Percentiles rank a stretch among this genome's conserved stretches.
phyloP scores from a whole-genome alignment of 2,329 filamentous ascomycete species.

The Thermoascus crustaceus region DNA sequence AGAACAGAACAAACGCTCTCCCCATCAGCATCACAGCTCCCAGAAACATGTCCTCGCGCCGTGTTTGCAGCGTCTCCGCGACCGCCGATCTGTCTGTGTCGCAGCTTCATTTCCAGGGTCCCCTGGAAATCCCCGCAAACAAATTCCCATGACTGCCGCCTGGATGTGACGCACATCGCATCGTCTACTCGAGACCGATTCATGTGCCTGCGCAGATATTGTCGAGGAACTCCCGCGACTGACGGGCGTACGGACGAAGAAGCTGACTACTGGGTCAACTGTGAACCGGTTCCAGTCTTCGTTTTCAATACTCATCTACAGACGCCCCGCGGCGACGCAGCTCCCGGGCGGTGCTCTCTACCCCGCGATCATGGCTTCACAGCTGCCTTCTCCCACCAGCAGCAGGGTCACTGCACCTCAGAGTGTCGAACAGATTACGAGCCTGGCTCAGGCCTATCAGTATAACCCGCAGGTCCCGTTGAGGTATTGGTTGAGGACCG shows the following conservation, averaged over 20 bases:
- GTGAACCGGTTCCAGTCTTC: too few relatives aligned
- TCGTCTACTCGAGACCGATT: neutral
- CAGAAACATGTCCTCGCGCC: neutral
- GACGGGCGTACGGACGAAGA: too few relatives aligned
- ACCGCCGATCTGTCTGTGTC: neutral
- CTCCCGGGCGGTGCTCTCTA: too few relatives aligned
- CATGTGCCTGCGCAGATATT: too few relatives aligned
- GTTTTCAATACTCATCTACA: too few relatives aligned
- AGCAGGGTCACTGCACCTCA: slow-evolving; percentile 46
- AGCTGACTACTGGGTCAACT: too few relatives aligned
- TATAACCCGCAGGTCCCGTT: slow-evolving; percentile 72
- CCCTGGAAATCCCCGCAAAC: neutral
- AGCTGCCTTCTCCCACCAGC: slow-evolving; percentile 16
- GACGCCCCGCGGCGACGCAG: too few relatives aligned
- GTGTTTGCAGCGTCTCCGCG: neutral
- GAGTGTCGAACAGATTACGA: slow-evolving; percentile 68
- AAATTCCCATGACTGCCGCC: slow-evolving; percentile 1
- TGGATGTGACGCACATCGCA: neutral
- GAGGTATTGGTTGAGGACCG: slow-evolving; percentile 73
- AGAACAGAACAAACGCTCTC: too few relatives aligned
- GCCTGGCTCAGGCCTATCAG: slow-evolving; percentile 68
- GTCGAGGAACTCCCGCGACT: too few relatives aligned
- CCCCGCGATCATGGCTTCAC: slow-evolving; percentile 17
- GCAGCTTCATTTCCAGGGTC: neutral
- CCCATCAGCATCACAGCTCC: too few relatives aligned